Evolutionary conservation across 805 yeast genomes (phyloP).

Genomic region (Zygosaccharomyces kombuchaensis): DNA sequence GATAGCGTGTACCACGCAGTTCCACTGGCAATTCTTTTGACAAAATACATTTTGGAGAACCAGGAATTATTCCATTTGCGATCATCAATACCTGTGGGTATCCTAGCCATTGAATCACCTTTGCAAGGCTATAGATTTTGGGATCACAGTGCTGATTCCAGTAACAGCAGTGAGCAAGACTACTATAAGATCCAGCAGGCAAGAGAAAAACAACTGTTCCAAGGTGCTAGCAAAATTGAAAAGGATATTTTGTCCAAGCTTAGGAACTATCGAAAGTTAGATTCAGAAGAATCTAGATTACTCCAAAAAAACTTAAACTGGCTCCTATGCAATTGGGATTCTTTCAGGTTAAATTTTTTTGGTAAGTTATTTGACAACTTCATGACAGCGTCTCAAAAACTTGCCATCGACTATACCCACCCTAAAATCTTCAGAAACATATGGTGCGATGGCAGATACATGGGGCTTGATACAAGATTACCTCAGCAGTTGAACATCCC

Average conservation of each 20-base stretch:
- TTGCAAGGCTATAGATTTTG: constrained; percentile 38
- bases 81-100: constrained; percentile 27
- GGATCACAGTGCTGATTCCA: constrained; percentile 37
- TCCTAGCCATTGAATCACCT: constrained; percentile 37
- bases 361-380: constrained; percentile 50
- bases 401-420: constrained; percentile 50
- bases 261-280: constrained; percentile 39
- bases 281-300: constrained; percentile 38
- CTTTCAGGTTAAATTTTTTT: constrained; percentile 43
- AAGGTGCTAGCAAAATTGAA: constrained; percentile 27
- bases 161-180: constrained; percentile 16
- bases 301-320: constrained; percentile 40
- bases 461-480: constrained; percentile 25
- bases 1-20: constrained; percentile 52
- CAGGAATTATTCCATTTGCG: constrained; percentile 19
- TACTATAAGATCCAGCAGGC: constrained; percentile 25
- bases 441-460: constrained; percentile 42
- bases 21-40: constrained; percentile 45
- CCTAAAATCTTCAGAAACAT: constrained; percentile 54
- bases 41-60: constrained; percentile 42
- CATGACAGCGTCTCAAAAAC: constrained; percentile 48
- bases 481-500: constrained; percentile 15
- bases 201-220: constrained; percentile 31
- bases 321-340: constrained; percentile 40
- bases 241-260: constrained; percentile 23